phyloP scores from a whole-genome alignment of 2,329 filamentous ascomycete species.

The Trichoderma koningiopsis region DNA sequence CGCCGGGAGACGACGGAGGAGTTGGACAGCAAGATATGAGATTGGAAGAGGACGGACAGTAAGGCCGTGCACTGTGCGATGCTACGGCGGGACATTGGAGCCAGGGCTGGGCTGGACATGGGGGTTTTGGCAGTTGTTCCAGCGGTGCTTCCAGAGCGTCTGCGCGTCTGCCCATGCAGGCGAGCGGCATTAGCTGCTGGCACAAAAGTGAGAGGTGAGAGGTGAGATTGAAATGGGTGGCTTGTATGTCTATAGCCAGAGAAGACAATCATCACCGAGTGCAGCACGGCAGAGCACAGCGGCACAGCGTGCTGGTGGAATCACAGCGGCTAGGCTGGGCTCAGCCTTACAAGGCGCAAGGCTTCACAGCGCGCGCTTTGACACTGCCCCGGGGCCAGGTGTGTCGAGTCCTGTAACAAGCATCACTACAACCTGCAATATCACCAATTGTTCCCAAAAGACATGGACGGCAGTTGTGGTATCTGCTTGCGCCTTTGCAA shows the following conservation, averaged over 20 bases:
- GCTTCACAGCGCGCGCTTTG: background rate
- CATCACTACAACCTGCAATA: background rate
- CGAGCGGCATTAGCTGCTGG: background rate
- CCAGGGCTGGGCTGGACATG: background rate
- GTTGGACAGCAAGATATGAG: too few relatives aligned
- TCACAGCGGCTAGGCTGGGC: background rate
- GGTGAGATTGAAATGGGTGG: too few relatives aligned
- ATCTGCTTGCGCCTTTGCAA: background rate
- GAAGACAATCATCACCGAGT: background rate
- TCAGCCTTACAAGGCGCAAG: constrained; percentile 7
- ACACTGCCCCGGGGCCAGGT: background rate
- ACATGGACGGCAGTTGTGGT: background rate
- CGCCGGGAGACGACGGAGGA: constrained; percentile 10
- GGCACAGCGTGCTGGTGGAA: background rate
- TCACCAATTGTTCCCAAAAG: background rate
- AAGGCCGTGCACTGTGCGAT: background rate
- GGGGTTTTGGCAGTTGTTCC: background rate
- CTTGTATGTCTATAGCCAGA: too few relatives aligned
- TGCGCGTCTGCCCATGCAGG: background rate
- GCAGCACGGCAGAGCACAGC: background rate
- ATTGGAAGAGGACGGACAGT: background rate
- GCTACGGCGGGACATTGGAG: background rate
- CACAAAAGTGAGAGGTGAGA: background rate
- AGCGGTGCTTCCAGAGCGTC: background rate
- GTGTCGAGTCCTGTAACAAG: background rate